Conservation (phyloP, 257 asterid genomes). For the Eustoma russellianum region DNA sequence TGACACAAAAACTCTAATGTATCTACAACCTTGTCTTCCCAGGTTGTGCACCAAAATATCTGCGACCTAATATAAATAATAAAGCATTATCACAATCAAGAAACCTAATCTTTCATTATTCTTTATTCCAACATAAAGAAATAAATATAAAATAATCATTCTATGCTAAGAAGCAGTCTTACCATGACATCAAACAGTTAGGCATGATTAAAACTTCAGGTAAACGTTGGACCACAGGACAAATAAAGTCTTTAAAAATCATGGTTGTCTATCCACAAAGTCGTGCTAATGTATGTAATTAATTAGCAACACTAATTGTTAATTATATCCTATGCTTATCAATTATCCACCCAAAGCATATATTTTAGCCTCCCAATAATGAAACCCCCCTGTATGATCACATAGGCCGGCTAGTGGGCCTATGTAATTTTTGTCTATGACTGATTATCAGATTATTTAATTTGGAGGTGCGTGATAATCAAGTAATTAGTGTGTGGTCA, state of each 20-base stretch:
- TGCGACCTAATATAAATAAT: no score
- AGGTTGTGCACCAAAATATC: no score
- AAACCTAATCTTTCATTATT: no score
- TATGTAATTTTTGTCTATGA: constrained; percentile 15
- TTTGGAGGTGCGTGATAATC: constrained; percentile 28
- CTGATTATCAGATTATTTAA: constrained; percentile 17
- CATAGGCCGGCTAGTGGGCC: no score
- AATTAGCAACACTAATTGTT: constrained; percentile 1
- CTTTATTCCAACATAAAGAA: no score
- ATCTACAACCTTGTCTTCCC: no score
- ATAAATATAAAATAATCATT: no score
- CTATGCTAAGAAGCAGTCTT: constrained; percentile 13
- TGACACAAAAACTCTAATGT: no score
- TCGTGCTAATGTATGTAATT: constrained; percentile 13
- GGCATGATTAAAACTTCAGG: constrained; percentile 31
- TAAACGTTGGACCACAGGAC: constrained; percentile 2
- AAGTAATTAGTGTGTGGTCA: constrained; percentile 3
- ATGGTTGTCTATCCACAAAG: constrained; percentile 13
- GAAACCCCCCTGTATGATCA: constrained; percentile 40
- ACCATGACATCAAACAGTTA: constrained; percentile 24
- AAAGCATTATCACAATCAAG: no score
- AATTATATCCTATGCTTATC: constrained; percentile 35
- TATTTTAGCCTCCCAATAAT: constrained; percentile 28
- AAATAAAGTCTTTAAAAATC: background rate
- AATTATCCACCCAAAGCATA: background rate